Base-by-base conservation (phyloP, 257 asterid genomes). In the Coffea eugenioides region DNA sequence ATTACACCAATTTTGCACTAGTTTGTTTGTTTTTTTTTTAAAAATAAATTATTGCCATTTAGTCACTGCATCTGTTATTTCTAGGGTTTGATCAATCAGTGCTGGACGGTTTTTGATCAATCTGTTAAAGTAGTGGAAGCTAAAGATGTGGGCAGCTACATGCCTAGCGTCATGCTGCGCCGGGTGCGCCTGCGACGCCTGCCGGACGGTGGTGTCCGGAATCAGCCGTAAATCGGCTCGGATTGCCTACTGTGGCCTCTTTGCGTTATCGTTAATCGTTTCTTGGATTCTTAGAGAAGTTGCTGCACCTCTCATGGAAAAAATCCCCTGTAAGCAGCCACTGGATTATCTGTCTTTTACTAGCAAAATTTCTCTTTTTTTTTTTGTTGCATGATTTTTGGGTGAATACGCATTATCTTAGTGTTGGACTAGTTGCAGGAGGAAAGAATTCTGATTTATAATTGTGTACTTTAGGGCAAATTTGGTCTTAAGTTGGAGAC, bases 241-340 rank as follows among this genome's bases (percentile, higher is more conserved):
- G 79, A 91, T 93, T 36, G 97, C 97, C 0, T 93, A 93, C 79
- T 93, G 97, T 59, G 97, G 97, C 39, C 97, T 93, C 70, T 93
- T 93, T 14, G 97, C 89, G 25, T 89, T 93, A 71, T 91, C 97
- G 1, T 88, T 93, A 79, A 73, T 93, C 23, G 97, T 93, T 52
- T 89, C 97, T 5, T 93, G 97, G 97, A 90, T 93, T 82, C 93
- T 93, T 73, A 85, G 97, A n/a, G 95, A 93, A 78, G 95, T 93
- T 74, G 97, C 97, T 74, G 94, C 97, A 0, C 97, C 97, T 64
- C 88, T 93, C 71, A 84, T 93, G 95, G 97, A 93, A 87, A 90
- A 90, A 81, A 90, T 93, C 18, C 97, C 97, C 6, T 93, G 97
- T 93, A 80, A 82, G 93, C 54, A 39, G 46, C 56, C 13, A 16